phyloP scores from a whole-genome alignment of 345 rosid genomes.

The Citrus hindsii region DNA sequence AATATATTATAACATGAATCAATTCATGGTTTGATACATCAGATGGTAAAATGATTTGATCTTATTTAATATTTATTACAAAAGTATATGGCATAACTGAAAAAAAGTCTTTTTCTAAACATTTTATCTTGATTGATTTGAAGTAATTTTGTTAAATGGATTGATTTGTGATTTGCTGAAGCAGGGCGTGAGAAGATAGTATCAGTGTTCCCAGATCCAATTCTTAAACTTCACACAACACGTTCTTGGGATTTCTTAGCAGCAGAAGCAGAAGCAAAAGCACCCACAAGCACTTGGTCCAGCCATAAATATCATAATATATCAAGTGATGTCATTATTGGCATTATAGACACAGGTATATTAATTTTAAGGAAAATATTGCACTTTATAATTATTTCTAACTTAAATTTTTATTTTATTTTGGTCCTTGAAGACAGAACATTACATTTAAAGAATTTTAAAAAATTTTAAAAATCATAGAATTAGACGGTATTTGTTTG shows the following conservation, averaged over 20 bases:
- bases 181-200: constrained; percentile 57
- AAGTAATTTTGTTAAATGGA: no score
- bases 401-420: no score
- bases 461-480: no score
- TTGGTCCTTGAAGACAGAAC: not conserved
- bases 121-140: no score
- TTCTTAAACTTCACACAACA: constrained; percentile 68
- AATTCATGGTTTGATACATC: not conserved
- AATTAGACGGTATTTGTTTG: not conserved
- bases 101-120: no score
- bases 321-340: constrained; percentile 54
- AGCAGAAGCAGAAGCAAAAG: constrained; percentile 3
- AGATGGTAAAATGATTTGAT: no score
- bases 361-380: not conserved
- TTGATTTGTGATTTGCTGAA: not conserved
- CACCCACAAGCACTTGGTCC: constrained; percentile 11
- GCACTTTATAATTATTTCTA: not conserved
- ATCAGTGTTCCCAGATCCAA: constrained; percentile 61
- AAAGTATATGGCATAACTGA: not conserved
- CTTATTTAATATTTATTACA: not conserved
- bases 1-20: no score
- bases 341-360: constrained; percentile 56
- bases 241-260: constrained; percentile 85
- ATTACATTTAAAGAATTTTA: not conserved
- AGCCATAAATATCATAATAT: constrained; percentile 6